A percentile compares a stretch with the other conserved stretches of the same genome.
Conservation (phyloP, 1,284 basidiomycete species). For the Heterobasidion occidentale region DNA sequence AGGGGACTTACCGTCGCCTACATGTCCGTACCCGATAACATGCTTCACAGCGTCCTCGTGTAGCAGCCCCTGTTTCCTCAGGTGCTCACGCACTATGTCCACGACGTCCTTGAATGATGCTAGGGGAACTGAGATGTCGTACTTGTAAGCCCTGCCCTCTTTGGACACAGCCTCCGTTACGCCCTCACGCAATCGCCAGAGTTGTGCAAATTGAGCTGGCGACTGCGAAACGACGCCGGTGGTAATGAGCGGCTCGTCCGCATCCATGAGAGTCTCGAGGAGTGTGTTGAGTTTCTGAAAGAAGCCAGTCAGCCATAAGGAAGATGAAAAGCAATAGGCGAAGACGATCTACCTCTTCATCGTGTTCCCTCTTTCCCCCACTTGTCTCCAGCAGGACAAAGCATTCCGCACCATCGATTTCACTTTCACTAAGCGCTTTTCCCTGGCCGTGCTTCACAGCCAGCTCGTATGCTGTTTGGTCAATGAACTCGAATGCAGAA, state of each 20-base stretch:
- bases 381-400: constrained; percentile 96
- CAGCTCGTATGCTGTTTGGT: constrained; percentile 82
- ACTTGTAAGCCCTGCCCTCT: constrained; percentile 95
- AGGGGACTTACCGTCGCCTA: constrained; percentile 77
- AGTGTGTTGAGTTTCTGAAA: constrained; percentile 80
- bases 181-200: constrained; percentile 95
- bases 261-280: constrained; percentile 75
- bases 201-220: constrained; percentile 79
- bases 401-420: constrained; percentile 73
- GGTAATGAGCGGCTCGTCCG: constrained; percentile 69
- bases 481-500: constrained; percentile 97
- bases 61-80: constrained; percentile 70
- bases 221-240: constrained; percentile 94
- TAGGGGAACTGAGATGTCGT: constrained; percentile 92
- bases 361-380: constrained; percentile 90
- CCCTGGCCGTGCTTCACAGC: constrained; percentile 73
- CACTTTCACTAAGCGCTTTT: constrained; percentile 56
- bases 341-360: constrained; percentile 71
- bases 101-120: constrained; percentile 87
- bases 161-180: constrained; percentile 93
- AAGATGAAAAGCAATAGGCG: not conserved
- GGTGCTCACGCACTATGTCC: constrained; percentile 69
- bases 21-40: constrained; percentile 92
- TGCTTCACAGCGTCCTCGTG: constrained; percentile 69
- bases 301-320: not conserved